These are phyloP conservation scores for Rubia tinctorum DNA, from an alignment of 305 asterid species.

Conservation along the genomic window DNA sequence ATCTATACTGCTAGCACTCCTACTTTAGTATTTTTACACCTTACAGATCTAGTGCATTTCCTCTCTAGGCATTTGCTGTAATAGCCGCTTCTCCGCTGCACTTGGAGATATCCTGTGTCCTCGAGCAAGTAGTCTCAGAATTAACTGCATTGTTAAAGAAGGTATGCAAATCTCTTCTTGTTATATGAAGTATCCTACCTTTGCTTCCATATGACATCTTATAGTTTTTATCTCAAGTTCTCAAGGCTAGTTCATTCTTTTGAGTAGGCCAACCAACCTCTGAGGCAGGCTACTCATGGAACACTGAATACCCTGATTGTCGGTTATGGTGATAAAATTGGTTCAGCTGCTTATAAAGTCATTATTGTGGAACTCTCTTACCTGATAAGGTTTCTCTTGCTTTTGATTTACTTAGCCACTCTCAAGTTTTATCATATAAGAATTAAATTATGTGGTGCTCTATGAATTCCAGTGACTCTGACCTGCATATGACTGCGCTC, in stretches of 20 bases:
- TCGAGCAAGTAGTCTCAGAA: constrained; percentile 90
- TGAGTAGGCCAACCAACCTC: constrained; percentile 90
- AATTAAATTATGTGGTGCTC: constrained; percentile 14
- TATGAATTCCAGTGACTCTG: constrained; percentile 72
- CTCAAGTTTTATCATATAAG: constrained; percentile 1
- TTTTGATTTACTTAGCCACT: constrained; percentile 8
- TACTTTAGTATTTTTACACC: neutral
- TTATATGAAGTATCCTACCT: neutral
- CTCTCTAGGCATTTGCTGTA: constrained; percentile 91
- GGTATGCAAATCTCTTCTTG: constrained; percentile 41
- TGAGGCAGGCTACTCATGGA: constrained; percentile 96
- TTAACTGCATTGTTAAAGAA: constrained; percentile 93
- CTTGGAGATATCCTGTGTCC: constrained; percentile 80
- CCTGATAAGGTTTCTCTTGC: constrained; percentile 69
- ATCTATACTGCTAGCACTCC: neutral
- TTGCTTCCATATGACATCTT: neutral
- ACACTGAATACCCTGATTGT: constrained; percentile 88
- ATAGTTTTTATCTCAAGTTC: neutral
- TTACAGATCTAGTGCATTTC: neutral
- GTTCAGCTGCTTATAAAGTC: constrained; percentile 88
- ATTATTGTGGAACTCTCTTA: constrained; percentile 92
- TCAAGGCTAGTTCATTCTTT: constrained; percentile 21
- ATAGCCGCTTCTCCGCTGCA: constrained; percentile 96
- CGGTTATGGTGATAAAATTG: constrained; percentile 93
- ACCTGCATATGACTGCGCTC: constrained; percentile 96